Conservation (phyloP, 805 yeast genomes). For the Ogataea wickerhamii region DNA sequence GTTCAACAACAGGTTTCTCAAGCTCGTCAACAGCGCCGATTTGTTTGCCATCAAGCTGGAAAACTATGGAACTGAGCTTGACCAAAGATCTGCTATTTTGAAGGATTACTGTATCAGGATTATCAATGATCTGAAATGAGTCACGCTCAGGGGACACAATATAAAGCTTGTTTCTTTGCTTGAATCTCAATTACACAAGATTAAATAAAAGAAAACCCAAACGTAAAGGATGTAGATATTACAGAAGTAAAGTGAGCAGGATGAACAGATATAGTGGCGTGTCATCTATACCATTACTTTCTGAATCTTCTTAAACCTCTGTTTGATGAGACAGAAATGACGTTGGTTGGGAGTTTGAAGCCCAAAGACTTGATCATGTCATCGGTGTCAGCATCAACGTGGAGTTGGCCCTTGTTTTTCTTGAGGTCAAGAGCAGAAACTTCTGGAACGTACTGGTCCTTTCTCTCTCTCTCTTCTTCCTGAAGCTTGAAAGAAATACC, state of each 20-base stretch:
- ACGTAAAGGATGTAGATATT: constrained; percentile 1
- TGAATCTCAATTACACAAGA: constrained; percentile 4
- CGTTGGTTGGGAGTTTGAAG: constrained; percentile 81
- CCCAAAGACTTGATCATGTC: constrained; percentile 93
- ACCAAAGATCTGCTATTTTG: constrained; percentile 37
- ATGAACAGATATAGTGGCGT: constrained; percentile 7
- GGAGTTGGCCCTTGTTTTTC: constrained; percentile 92
- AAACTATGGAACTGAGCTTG: constrained; percentile 30
- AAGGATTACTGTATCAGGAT: constrained; percentile 42
- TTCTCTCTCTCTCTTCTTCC: constrained; percentile 99
- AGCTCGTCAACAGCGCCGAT: constrained; percentile 19
- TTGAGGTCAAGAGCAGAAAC: constrained; percentile 99
- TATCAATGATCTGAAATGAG: constrained; percentile 22
- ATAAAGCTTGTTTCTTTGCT: constrained; percentile 4
- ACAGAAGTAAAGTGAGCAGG: constrained; percentile 2
- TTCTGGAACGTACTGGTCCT: constrained; percentile 99
- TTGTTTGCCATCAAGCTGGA: constrained; percentile 19
- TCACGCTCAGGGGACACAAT: not conserved
- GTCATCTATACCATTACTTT: constrained; percentile 51
- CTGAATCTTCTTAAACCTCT: constrained; percentile 84
- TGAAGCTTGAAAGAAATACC: constrained; percentile 99
- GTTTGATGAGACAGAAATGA: constrained; percentile 83
- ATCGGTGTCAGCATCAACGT: constrained; percentile 95
- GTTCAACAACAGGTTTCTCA: constrained; percentile 35
- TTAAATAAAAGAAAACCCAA: constrained; percentile 5